A percentile compares a stretch with the other conserved stretches of the same genome.
Conservation (phyloP, 495 filamentous ascomycete genomes). For the Penicillium silybi region DNA sequence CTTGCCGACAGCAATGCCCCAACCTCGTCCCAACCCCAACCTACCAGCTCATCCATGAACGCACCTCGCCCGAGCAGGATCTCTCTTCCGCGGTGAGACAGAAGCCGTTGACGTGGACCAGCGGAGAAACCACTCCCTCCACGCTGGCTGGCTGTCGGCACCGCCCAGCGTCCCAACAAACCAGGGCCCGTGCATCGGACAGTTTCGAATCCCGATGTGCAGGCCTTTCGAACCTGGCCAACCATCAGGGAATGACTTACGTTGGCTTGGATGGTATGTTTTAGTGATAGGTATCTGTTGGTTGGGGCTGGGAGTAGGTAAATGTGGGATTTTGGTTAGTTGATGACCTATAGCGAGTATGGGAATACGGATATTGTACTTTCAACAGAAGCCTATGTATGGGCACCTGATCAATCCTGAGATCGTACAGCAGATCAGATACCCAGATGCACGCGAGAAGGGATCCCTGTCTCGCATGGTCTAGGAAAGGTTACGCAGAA, state of each 20-base stretch:
- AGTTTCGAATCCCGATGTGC: conserved; percentile 10
- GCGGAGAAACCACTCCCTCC: not conserved
- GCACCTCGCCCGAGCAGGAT: not conserved
- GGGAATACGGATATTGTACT: no score
- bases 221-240: conserved; percentile 10
- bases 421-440: not conserved
- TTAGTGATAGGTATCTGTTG: not conserved
- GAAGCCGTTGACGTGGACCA: conserved; percentile 21
- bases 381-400: no score
- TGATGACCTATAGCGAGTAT: not conserved
- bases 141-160: not conserved
- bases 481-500: not conserved
- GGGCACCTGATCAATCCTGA: no score
- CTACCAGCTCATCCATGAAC: not conserved
- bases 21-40: not conserved
- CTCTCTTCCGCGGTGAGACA: not conserved
- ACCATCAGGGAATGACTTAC: not conserved
- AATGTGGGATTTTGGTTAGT: not conserved
- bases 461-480: conserved; percentile 6
- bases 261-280: not conserved
- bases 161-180: not conserved
- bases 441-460: not conserved
- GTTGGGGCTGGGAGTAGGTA: not conserved
- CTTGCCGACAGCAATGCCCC: not conserved
- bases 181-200: not conserved